phyloP scores from a whole-genome alignment of 495 filamentous ascomycete species.

The Cenococcum geophilum region DNA sequence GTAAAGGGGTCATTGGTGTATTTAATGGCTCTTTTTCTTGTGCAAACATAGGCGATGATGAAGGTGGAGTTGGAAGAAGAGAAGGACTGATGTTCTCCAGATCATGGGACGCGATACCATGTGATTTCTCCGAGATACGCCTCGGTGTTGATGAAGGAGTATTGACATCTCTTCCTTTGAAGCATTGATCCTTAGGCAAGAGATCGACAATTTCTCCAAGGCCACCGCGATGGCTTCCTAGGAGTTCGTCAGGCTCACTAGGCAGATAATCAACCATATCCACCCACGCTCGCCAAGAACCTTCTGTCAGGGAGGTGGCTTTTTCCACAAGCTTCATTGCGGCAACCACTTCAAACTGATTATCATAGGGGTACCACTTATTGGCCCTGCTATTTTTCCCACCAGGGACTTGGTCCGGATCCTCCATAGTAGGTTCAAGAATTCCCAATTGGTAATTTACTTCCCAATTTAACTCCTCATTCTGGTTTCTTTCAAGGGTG shows the following conservation, averaged over 20 bases:
- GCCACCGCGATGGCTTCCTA: not conserved
- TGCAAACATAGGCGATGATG: not conserved
- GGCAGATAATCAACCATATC: constrained; percentile 6
- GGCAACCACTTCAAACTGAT: constrained; percentile 23
- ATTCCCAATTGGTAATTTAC: constrained; percentile 27
- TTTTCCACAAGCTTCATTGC: constrained; percentile 13
- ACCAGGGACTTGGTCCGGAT: constrained; percentile 16
- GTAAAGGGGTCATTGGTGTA: too few species aligned
- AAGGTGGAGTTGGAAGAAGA: constrained; percentile 9
- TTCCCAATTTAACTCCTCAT: constrained; percentile 23
- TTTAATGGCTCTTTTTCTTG: not conserved
- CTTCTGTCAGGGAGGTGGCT: constrained; percentile 16
- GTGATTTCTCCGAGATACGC: not conserved
- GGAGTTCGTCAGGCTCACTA: not conserved
- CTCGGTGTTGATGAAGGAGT: not conserved
- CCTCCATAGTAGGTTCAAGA: constrained; percentile 21
- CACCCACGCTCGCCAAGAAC: constrained; percentile 16
- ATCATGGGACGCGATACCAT: not conserved
- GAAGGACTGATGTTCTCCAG: not conserved
- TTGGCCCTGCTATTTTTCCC: constrained; percentile 19
- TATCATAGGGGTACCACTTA: constrained; percentile 23
- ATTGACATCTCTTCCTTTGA: not conserved
- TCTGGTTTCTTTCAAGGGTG: constrained; percentile 12
- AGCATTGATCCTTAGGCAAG: not conserved
- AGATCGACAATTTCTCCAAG: not conserved